Percentiles rank a stretch among this genome's conserved stretches.
phyloP scores from a whole-genome alignment of 805 yeast genomes.

The Kuraishia hungarica region DNA sequence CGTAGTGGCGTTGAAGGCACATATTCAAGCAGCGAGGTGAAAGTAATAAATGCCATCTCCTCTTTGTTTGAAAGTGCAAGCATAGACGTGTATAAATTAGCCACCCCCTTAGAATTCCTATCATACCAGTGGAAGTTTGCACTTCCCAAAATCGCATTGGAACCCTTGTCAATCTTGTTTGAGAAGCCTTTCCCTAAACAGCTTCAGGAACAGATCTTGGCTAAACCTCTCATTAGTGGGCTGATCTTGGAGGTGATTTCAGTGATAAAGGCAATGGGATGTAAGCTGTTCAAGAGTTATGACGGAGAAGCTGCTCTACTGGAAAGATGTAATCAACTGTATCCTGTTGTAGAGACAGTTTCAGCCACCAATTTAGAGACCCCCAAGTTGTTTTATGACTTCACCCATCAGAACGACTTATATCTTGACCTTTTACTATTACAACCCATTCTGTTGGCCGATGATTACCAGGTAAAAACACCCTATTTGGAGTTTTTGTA shows the following conservation, averaged over 20 bases:
- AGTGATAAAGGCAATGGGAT: conserved; percentile 70
- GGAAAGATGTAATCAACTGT: conserved; percentile 40
- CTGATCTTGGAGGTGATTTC: conserved; percentile 65
- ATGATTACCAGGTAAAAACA: conserved; percentile 76
- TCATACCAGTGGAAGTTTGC: conserved; percentile 84
- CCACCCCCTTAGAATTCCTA: conserved; percentile 47
- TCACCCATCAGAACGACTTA: conserved; percentile 44
- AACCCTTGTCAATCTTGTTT: conserved; percentile 65
- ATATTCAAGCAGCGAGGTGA: conserved; percentile 32
- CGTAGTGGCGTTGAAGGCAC: conserved; percentile 31
- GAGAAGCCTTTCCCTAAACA: conserved; percentile 59
- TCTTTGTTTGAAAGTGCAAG: conserved; percentile 29
- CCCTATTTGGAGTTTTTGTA: conserved; percentile 87
- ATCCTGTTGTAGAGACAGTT: conserved; percentile 22
- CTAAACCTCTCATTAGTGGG: conserved; percentile 81
- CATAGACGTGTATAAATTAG: conserved; percentile 39
- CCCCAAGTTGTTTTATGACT: conserved; percentile 62
- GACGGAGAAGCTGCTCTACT: conserved; percentile 58
- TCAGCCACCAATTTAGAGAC: conserved; percentile 30
- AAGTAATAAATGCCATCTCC: conserved; percentile 26
- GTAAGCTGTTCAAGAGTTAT: conserved; percentile 59
- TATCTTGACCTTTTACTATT: conserved; percentile 69
- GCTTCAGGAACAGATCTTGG: conserved; percentile 60
- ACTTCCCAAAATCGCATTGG: conserved; percentile 68
- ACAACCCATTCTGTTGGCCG: conserved; percentile 86